A percentile compares a stretch with the other conserved stretches of the same genome.
Conservation (phyloP, 768 basidiomycete genomes). For the Tricholoma hemisulphureum region DNA sequence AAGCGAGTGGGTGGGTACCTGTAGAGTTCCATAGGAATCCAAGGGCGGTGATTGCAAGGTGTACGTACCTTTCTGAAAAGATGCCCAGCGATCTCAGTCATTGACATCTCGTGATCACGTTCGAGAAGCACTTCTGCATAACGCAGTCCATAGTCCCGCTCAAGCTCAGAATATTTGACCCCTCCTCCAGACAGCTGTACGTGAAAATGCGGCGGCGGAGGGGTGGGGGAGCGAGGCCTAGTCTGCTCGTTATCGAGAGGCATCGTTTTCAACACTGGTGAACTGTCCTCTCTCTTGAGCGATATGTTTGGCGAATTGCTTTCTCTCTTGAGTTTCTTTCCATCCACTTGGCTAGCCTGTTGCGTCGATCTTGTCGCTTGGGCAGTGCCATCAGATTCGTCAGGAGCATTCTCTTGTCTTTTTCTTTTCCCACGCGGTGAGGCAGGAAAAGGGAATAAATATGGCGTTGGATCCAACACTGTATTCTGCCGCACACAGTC, state of each 20-base stretch:
- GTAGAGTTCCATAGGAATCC: constrained; percentile 49
- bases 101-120: constrained; percentile 46
- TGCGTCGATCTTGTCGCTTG: constrained; percentile 13
- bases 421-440: constrained; percentile 18
- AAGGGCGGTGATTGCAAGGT: constrained; percentile 2
- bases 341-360: constrained; percentile 10
- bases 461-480: constrained; percentile 46
- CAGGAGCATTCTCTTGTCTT: constrained; percentile 14
- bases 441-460: constrained; percentile 36
- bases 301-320: background rate
- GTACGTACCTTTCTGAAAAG: constrained; percentile 46
- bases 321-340: constrained; percentile 13
- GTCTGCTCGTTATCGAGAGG: background rate
- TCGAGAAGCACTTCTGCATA: constrained; percentile 48
- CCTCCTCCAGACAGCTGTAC: constrained; percentile 19
- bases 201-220: constrained; percentile 40
- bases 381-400: constrained; percentile 2
- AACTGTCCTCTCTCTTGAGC: background rate
- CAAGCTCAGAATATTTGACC: constrained; percentile 46
- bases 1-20: constrained; percentile 62
- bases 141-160: constrained; percentile 45
- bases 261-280: background rate
- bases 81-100: constrained; percentile 33
- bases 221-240: constrained; percentile 40
- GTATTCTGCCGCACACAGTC: constrained; percentile 47